A percentile compares a stretch with the other conserved stretches of the same genome.
Evolutionary conservation across 768 basidiomycete genomes (phyloP).

Genomic region (Strobilomyces echinocephalus): DNA sequence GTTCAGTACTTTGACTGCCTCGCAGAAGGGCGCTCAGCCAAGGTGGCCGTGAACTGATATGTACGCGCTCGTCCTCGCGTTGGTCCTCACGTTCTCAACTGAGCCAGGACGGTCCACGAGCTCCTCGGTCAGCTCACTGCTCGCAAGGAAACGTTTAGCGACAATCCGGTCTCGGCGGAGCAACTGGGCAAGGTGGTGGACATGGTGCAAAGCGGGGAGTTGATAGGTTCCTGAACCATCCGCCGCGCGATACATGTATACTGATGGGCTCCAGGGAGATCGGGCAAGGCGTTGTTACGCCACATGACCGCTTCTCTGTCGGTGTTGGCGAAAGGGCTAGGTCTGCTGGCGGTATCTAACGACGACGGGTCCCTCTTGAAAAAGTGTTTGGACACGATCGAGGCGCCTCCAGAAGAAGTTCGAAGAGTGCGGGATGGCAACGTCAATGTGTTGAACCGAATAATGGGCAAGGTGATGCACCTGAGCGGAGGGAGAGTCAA

Average conservation of each 20-base stretch:
- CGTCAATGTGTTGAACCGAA: constrained; percentile 60
- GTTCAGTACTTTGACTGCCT: constrained; percentile 81
- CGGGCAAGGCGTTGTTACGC: constrained; percentile 72
- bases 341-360: constrained; percentile 46
- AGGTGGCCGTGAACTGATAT: constrained; percentile 81
- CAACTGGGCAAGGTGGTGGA: constrained; percentile 78
- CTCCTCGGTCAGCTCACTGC: constrained; percentile 72
- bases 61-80: constrained; percentile 12
- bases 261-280: constrained; percentile 48
- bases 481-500: constrained; percentile 73
- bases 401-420: constrained; percentile 64
- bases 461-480: constrained; percentile 63
- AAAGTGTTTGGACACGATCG: constrained; percentile 53
- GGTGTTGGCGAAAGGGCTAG: constrained; percentile 46
- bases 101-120: constrained; percentile 79
- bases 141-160: constrained; percentile 49
- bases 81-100: neutral
- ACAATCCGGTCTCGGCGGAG: constrained; percentile 53
- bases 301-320: constrained; percentile 55
- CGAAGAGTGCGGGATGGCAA: constrained; percentile 63
- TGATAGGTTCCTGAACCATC: constrained; percentile 55
- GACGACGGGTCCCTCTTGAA: constrained; percentile 40
- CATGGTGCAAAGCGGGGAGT: constrained; percentile 54
- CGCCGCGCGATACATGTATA: neutral
- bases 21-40: constrained; percentile 52